A percentile compares a stretch with the other conserved stretches of the same genome.
phyloP scores from a whole-genome alignment of 169 alveolate species.

The Plasmodium relictum region DNA sequence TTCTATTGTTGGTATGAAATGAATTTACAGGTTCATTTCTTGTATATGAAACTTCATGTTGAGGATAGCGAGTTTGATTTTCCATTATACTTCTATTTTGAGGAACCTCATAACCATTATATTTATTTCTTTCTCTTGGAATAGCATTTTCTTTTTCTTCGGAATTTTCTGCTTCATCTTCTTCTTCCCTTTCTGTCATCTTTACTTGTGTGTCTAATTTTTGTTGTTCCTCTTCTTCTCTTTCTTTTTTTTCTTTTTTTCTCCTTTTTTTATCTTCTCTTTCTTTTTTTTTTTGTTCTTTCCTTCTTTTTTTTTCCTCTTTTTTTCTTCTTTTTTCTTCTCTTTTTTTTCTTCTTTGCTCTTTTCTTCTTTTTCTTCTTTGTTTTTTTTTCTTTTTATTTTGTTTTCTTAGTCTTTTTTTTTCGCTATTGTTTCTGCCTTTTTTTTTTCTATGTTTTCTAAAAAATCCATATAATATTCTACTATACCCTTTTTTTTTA shows the following conservation, averaged over 20 bases:
- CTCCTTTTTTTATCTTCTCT: conserved; percentile 4
- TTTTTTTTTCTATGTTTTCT: conserved; percentile 7
- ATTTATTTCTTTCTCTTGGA: not conserved
- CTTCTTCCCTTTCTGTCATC: not conserved
- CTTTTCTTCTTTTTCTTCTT: not conserved
- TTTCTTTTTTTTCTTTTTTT: conserved; percentile 11
- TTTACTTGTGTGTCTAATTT: not conserved
- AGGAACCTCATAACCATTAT: not conserved
- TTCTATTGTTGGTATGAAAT: not conserved
- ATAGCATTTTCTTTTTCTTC: not conserved
- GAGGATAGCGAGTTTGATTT: not conserved
- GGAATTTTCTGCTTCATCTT: not conserved
- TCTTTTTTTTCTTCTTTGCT: not conserved
- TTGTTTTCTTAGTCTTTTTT: not conserved
- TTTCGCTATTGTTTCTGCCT: not conserved
- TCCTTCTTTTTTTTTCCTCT: conserved; percentile 4
- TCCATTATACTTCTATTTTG: not conserved
- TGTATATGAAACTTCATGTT: no score
- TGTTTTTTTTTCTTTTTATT: not conserved
- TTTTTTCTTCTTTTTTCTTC: not conserved
- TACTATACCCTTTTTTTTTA: not conserved
- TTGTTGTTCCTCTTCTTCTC: conserved; percentile 6
- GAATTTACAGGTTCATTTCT: no score
- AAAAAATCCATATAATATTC: conserved; percentile 14
- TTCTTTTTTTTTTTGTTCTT: not conserved